These are phyloP conservation scores for Astragalus membranaceus DNA, from an alignment of 306 rosid genomes.

Conservation along the genomic window DNA sequence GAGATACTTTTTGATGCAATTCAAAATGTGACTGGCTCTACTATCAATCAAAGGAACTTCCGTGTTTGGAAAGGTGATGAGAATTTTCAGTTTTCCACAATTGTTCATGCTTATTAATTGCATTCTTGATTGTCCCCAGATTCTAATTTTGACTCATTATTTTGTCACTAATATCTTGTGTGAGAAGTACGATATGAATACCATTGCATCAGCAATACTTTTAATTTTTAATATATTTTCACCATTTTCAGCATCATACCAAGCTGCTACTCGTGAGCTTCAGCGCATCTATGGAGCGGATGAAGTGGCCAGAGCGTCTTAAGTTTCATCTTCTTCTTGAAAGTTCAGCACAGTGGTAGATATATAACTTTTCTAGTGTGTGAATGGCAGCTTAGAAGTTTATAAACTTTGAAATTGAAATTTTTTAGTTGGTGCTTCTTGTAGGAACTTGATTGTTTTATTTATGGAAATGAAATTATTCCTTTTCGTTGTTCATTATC, in stretches of 20 bases:
- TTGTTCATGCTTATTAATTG: not conserved
- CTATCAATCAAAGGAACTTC: slow-evolving; percentile 76
- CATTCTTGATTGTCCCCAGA: not conserved
- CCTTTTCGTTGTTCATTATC: slow-evolving; percentile 7
- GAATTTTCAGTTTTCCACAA: slow-evolving; percentile 8
- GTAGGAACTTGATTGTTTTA: slow-evolving; percentile 21
- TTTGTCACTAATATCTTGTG: too few species aligned
- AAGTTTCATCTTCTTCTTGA: slow-evolving; percentile 30
- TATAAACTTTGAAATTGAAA: slow-evolving; percentile 25
- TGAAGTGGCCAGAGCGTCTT: slow-evolving; percentile 52
- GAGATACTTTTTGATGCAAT: slow-evolving; percentile 81
- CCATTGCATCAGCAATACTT: not conserved
- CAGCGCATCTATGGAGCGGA: slow-evolving; percentile 95
- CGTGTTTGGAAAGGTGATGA: slow-evolving; percentile 75
- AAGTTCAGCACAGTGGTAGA: slow-evolving; percentile 28
- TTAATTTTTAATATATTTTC: not conserved
- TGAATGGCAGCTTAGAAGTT: slow-evolving; percentile 26
- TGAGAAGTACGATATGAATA: too few species aligned
- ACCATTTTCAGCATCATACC: slow-evolving; percentile 64
- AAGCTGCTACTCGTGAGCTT: slow-evolving; percentile 93
- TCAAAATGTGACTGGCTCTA: slow-evolving; percentile 74
- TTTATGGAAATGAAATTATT: slow-evolving; percentile 22
- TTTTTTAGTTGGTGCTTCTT: slow-evolving; percentile 33
- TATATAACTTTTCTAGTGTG: slow-evolving; percentile 36
- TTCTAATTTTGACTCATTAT: too few species aligned